Percentiles rank a stretch among this genome's conserved stretches.
phyloP scores from a whole-genome alignment of 148 eudicot genomes.

The Rhododendron kiyosumense region DNA sequence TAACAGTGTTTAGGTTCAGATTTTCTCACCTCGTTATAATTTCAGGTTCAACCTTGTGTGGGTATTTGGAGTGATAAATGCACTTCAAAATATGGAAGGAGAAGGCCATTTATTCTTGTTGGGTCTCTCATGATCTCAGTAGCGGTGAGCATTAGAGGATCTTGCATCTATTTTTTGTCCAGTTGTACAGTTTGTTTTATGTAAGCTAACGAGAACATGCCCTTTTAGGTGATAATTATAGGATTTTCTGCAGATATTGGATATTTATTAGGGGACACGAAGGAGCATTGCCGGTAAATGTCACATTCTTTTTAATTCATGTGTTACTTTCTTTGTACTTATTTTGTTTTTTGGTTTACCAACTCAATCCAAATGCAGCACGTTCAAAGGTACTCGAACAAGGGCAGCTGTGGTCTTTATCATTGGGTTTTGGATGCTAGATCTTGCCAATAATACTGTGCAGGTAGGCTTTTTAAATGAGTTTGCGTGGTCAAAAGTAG shows the following conservation, averaged over 20 bases:
- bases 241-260: conserved; percentile 99
- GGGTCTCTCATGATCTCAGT: conserved; percentile 84
- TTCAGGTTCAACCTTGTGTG: conserved; percentile 99
- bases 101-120: conserved; percentile 88
- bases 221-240: conserved; percentile 84
- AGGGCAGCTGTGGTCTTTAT: conserved; percentile 88
- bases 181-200: conserved; percentile 10
- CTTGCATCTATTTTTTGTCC: conserved; percentile 12
- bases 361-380: conserved; percentile 47
- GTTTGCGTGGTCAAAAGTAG: not conserved
- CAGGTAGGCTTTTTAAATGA: conserved; percentile 50
- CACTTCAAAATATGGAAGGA: conserved; percentile 91
- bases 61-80: conserved; percentile 99
- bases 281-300: conserved; percentile 85
- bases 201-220: conserved; percentile 33
- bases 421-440: conserved; percentile 96
- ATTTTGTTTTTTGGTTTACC: conserved; percentile 2
- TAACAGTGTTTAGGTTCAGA: not conserved
- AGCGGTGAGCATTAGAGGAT: conserved; percentile 55
- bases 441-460: conserved; percentile 95
- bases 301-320: not conserved
- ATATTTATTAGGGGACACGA: conserved; percentile 83
- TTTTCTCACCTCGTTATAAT: conserved; percentile 1
- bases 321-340: not conserved
- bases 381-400: conserved; percentile 86